These are phyloP conservation scores for Curvularia verruculosa DNA, from an alignment of 2,329 filamentous ascomycete species.

Conservation along the genomic window DNA sequence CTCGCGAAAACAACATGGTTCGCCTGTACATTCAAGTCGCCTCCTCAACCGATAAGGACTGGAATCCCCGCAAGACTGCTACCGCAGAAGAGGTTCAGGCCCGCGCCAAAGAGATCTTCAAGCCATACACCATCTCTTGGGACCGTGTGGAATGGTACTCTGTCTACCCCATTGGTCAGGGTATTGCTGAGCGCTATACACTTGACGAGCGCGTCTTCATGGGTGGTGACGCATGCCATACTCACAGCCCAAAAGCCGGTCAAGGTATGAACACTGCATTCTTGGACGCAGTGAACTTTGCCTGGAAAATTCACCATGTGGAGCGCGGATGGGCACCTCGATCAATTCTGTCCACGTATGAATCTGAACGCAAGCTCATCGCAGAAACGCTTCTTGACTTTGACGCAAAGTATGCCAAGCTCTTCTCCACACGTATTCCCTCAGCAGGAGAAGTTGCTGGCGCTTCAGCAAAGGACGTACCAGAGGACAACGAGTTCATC, in stretches of 20 bases:
- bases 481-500: constrained; percentile 76
- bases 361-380: constrained; percentile 81
- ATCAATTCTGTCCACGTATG: constrained; percentile 80
- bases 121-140: constrained; percentile 67
- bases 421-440: constrained; percentile 82
- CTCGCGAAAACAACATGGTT: constrained; percentile 61
- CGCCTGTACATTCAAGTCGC: constrained; percentile 66
- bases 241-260: constrained; percentile 67
- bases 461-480: constrained; percentile 53
- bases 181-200: constrained; percentile 68
- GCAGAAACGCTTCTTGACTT: constrained; percentile 86
- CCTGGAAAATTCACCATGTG: constrained; percentile 95
- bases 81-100: constrained; percentile 65
- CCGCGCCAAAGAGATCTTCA: constrained; percentile 63
- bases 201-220: constrained; percentile 70
- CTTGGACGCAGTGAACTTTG: constrained; percentile 77
- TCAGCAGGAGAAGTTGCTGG: constrained; percentile 74
- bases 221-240: constrained; percentile 69
- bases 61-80: constrained; percentile 65
- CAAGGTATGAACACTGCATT: constrained; percentile 69
- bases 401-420: constrained; percentile 85
- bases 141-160: constrained; percentile 71
- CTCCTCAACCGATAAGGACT: constrained; percentile 66
- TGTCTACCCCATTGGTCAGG: constrained; percentile 69
- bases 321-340: constrained; percentile 80